Evolutionary conservation across 768 basidiomycete species (phyloP).

Genomic region (Boletus tylopilopsis): DNA sequence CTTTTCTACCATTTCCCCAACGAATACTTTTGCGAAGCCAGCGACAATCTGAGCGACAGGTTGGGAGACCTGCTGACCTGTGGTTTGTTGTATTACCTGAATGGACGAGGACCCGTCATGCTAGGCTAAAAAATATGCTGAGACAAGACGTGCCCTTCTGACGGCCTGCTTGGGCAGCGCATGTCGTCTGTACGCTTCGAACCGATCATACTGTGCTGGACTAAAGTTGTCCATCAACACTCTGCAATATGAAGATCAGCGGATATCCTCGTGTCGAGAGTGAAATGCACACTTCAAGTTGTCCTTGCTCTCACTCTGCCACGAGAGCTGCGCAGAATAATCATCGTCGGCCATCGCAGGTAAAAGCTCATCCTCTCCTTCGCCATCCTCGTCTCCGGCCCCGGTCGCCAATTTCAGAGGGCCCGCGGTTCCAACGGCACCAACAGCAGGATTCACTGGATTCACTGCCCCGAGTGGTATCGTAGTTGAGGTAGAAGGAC

Average conservation of each 20-base stretch:
- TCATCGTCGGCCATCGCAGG: slow-evolving; percentile 89
- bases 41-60: slow-evolving; percentile 88
- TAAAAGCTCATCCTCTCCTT: slow-evolving; percentile 73
- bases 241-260: slow-evolving; percentile 35
- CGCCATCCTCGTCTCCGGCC: slow-evolving; percentile 48
- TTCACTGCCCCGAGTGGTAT: background rate
- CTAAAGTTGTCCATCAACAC: slow-evolving; percentile 88
- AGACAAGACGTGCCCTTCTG: slow-evolving; percentile 51
- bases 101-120: background rate
- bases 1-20: slow-evolving; percentile 89
- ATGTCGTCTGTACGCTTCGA: slow-evolving; percentile 83
- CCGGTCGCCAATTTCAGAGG: slow-evolving; percentile 11
- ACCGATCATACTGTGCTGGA: slow-evolving; percentile 80
- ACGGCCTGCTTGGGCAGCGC: slow-evolving; percentile 82
- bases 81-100: slow-evolving; percentile 74
- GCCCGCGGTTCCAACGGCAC: background rate
- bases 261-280: background rate
- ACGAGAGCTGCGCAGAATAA: slow-evolving; percentile 77
- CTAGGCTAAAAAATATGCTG: background rate
- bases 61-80: slow-evolving; percentile 79
- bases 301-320: slow-evolving; percentile 86
- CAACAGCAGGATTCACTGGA: background rate
- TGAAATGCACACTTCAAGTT: slow-evolving; percentile 63
- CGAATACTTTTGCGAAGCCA: slow-evolving; percentile 88
- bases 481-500: slow-evolving; percentile 9